Base-by-base conservation (phyloP, 176 grass and related monocot species). In the Aegilops tauschii region DNA sequence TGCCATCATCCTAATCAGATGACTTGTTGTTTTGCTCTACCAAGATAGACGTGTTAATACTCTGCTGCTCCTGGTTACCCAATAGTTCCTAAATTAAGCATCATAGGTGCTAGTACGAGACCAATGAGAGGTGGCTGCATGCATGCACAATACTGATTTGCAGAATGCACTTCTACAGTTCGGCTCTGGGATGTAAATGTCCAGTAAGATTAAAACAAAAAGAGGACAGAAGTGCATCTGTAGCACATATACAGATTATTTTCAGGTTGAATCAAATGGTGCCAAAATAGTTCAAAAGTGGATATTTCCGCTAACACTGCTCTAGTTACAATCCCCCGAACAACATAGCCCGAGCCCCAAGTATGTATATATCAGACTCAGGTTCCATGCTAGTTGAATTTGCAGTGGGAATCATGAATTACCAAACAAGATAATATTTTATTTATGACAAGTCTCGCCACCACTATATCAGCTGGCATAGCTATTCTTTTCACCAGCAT, bases 261-360 rank as follows among this genome's bases (percentile, higher is more conserved):
- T 81, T 49, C 62, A 67, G 27, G 62, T 81, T 66, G 27, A 32
- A 81, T n/a, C 61, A 50, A 68, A 50, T 81, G 40, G 62, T 49
- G 3, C 27, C 64, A 50, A 68, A 45, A 81, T 81, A 67, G 29
- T 67, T 11, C 16, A 29, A 20, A 68, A 81, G 17, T 18, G 1
- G 45, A 45, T 29, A 49, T 7, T 65, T 76, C 12, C 47, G 68
- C 9, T 69, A 58, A 69, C 14, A 59, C 16, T 69, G 54, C 16
- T 58, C 54, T 58, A 58, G 54, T 58, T 58, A 58, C 54, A 58
- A 58, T 58, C 47, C n/a, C 20, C 12, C 1, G 34, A 70, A 49
- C 30, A 17, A 25, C 2, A 1, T 14, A 81, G 47, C 28, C 21
- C 7, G 7, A 80, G 58, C 0, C 61, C 36, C 0, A 0, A 29